Evolutionary conservation across 306 rosid species (phyloP).

Genomic region (Cicer chorassanicum): DNA sequence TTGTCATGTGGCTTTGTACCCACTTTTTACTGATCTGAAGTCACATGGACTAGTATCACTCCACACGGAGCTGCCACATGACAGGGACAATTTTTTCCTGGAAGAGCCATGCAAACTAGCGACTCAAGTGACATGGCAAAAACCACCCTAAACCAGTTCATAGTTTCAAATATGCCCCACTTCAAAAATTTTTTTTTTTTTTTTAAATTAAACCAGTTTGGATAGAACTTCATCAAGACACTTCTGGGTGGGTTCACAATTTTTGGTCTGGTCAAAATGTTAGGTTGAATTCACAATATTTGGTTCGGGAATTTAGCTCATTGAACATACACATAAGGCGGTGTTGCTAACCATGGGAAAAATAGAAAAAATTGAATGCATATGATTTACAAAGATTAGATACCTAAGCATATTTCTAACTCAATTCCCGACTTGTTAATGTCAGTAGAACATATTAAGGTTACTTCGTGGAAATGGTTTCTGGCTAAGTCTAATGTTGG

Average conservation of each 20-base stretch:
- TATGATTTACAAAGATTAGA: background rate
- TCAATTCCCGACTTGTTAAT: no score
- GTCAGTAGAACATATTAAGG: no score
- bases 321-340: background rate
- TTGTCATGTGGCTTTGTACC: background rate
- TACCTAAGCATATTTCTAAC: background rate
- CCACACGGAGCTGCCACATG: background rate
- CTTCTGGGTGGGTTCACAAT: background rate
- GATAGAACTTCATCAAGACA: background rate
- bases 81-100: background rate
- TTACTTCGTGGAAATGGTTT: no score
- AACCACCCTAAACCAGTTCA: background rate
- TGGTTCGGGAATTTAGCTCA: background rate
- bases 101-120: background rate
- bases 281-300: background rate
- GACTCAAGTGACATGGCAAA: background rate
- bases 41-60: background rate
- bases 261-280: background rate
- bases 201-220: background rate
- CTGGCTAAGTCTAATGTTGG: no score
- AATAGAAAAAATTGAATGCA: background rate
- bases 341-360: constrained; percentile 14
- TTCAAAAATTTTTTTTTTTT: background rate
- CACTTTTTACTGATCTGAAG: background rate
- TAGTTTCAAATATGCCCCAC: background rate